A percentile compares a stretch with the other conserved stretches of the same genome.
Conservation (phyloP, 2,329 filamentous ascomycete genomes). For the Xylaria sp. region DNA sequence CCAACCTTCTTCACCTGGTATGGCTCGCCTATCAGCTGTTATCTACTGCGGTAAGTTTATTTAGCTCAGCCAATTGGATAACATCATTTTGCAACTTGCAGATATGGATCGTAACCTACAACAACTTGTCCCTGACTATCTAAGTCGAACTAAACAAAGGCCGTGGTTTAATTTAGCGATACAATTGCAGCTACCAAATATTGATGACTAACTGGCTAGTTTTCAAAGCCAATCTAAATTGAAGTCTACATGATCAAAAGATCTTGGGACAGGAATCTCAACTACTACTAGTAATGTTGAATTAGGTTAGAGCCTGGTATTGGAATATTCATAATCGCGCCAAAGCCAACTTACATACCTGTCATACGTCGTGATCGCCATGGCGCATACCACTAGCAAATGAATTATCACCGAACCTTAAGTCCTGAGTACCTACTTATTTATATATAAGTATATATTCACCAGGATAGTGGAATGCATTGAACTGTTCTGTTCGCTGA, state of each 20-base stretch:
- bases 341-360: not conserved
- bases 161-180: too few species aligned
- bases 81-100: constrained; percentile 11
- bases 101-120: too few species aligned
- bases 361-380: not conserved
- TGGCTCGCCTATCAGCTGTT: not conserved
- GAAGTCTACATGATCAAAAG: too few species aligned
- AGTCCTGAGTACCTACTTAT: not conserved
- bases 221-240: too few species aligned
- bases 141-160: too few species aligned
- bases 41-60: too few species aligned
- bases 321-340: not conserved
- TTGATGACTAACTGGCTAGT: too few species aligned
- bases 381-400: not conserved
- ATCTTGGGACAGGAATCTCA: not conserved
- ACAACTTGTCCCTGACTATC: too few species aligned
- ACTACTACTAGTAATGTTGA: not conserved
- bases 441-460: not conserved
- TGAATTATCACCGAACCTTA: not conserved
- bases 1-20: not conserved
- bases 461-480: constrained; percentile 8
- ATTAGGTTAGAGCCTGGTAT: not conserved
- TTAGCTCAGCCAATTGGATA: constrained; percentile 28
- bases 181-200: too few species aligned
- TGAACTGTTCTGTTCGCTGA: constrained; percentile 22